Evolutionary conservation across 2,329 filamentous ascomycete species (phyloP).

Genomic region (Xylariaceae sp.): DNA sequence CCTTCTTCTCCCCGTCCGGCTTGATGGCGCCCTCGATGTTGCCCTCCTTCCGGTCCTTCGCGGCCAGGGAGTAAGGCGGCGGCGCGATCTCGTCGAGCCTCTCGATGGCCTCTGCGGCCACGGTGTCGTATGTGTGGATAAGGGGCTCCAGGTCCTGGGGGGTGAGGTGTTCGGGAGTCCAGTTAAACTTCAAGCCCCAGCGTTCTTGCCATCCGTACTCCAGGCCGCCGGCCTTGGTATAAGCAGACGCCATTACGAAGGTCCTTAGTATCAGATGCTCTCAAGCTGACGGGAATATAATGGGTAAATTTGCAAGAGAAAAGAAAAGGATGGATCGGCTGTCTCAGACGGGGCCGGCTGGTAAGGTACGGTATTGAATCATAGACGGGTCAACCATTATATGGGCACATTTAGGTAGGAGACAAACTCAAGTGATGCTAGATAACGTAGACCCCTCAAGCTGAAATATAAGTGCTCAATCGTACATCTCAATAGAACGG

Average conservation of each 20-base stretch:
- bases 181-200: conserved; percentile 64
- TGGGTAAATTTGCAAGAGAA: too few relatives aligned
- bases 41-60: conserved; percentile 8
- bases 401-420: too few relatives aligned
- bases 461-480: too few relatives aligned
- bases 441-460: too few relatives aligned
- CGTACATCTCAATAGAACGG: too few relatives aligned
- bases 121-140: conserved; percentile 59
- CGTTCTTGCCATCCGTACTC: conserved; percentile 11
- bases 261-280: too few relatives aligned
- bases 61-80: conserved; percentile 17
- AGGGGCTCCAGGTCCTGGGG: conserved; percentile 50
- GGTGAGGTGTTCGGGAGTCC: conserved; percentile 57
- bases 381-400: too few relatives aligned
- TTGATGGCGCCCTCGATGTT: conserved; percentile 10
- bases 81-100: conserved; percentile 55
- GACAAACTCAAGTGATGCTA: too few relatives aligned
- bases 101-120: conserved; percentile 59
- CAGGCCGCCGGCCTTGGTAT: neutral
- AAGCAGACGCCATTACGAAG: conserved; percentile 1
- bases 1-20: conserved; percentile 21
- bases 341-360: too few relatives aligned
- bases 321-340: too few relatives aligned
- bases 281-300: too few relatives aligned
- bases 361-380: too few relatives aligned